These are phyloP conservation scores for Corymbia citriodora DNA, from an alignment of 441 rosid species.

Conservation along the genomic window DNA sequence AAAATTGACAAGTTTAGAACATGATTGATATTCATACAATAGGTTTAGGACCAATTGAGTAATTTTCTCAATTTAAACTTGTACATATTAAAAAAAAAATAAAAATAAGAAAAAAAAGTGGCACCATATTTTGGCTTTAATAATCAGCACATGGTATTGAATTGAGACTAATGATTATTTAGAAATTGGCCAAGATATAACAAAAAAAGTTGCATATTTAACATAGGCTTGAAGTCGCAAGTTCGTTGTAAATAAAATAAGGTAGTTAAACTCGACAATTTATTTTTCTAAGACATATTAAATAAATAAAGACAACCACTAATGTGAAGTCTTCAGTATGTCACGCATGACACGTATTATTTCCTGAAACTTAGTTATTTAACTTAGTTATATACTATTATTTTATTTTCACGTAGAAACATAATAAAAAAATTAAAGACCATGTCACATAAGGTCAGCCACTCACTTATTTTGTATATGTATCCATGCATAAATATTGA, in stretches of 20 bases:
- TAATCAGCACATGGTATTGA: background rate
- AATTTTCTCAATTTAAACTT: background rate
- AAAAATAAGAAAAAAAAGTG: background rate
- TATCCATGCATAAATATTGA: too few relatives aligned
- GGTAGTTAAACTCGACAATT: background rate
- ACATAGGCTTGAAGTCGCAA: too few relatives aligned
- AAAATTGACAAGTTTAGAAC: background rate
- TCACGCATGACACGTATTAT: background rate
- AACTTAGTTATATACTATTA: background rate
- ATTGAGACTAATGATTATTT: background rate
- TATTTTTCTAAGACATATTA: background rate
- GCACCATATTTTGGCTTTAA: background rate
- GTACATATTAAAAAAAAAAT: background rate
- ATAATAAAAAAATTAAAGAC: too few relatives aligned
- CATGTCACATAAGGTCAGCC: too few relatives aligned
- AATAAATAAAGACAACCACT: background rate
- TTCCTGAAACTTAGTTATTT: background rate
- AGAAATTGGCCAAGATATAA: too few relatives aligned
- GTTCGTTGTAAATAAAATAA: too few relatives aligned
- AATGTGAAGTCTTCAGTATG: background rate
- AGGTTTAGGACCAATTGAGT: fast-evolving
- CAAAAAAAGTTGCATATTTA: too few relatives aligned
- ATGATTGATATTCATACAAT: too few relatives aligned
- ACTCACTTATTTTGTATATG: too few relatives aligned
- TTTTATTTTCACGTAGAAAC: too few relatives aligned